Evolutionary conservation across 2,329 filamentous ascomycete genomes (phyloP), one percentile per base, ranked within the genome.

Genomic region (Verticillium zaregamsianum): DNA sequence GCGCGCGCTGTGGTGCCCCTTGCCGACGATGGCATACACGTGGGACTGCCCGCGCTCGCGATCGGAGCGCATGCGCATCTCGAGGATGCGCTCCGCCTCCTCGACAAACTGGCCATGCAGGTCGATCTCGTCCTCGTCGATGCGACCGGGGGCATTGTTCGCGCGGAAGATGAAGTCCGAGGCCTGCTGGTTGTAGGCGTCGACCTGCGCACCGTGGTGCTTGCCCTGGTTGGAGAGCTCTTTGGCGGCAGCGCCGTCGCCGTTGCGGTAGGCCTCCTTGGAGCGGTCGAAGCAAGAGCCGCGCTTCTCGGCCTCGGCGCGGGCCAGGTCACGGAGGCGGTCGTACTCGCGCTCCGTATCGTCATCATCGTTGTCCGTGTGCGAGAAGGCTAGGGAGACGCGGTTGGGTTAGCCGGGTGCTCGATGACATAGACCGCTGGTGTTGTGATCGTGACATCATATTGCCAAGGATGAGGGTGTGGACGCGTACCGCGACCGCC

Each of bases 91-190:
- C 80, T 97, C 93, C 5, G 95, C 95, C 79, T 98, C 95, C 73
- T 97, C 92, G 63, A 97, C 93, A 70, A 90, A 97, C 72, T 96
- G 90, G 3, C 95, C 95, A 75, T 99, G 95, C 57, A 99, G 82
- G 77, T 99, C 95, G 69, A 99, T 93, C 9, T 90, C 92, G 76
- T 98, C 94, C 49, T 81, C 81, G 17, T 86, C 83, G 11, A 96
- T 90, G 64, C 90, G 87, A 20, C 87, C 91, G 3, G 81, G 75
- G 23, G 91, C 88, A 73, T 98, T 98, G 80, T 97, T 97, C 78
- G 94, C 92, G 49, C 93, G 89, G 80, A 99, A 97, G 73, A 98
- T 98, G 76, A 86, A 96, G 63, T 97, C 91, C 63, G 91, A 92
- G 1, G 95, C 95, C 76, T 97, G 92, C 66, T 86, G 87, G 81